Evolutionary conservation across 768 basidiomycete species (phyloP), one percentile per base, ranked within the genome.

Genomic region (Udeniomyces megalosporus): DNA sequence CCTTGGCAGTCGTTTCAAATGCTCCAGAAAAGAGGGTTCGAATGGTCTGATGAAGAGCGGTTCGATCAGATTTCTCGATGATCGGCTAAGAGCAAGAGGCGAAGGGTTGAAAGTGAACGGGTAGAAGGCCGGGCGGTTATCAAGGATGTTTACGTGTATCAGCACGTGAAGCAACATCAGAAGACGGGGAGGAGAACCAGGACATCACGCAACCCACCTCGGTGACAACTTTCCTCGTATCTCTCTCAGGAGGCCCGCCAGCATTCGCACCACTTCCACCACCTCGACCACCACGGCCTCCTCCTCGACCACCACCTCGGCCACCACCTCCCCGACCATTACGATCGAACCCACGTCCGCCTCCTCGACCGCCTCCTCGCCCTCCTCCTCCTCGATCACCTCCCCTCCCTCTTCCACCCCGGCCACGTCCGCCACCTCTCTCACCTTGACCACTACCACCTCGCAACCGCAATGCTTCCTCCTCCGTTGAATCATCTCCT

Each of bases 21-120:
- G 86, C 86, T 31, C 89, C 88, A 3, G 72, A 76, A 72, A 97
- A 96, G 20, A 87, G 71, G 66, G 84, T 81, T 62, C 95, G 81
- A 53, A 99, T 77, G 15, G 77, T 74, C 72, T 86, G 79, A 71
- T 99, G 95, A 64, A 96, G 79, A 2, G 81, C 80, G 2, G 88
- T 88, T 29, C 95, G 81, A 5, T 79, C 81, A 38, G 80, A 78
- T 74, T 97, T 97, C 7, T 83, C 84, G 26, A 77, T 71, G 51
- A 99, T 92, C 11, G 87, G 84, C 90, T 95, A n/a, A 29, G 28
- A 44, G 17, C 22, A 22, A 22, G 26, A 46, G 44, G 15, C 11
- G 12, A n/a, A 46, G 44, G n/a, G 53, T 24, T 5, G 12, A 22
- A 34, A 8, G 5, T 17, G 22, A 32, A 35, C n/a, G n/a, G n/a